Base-by-base conservation (phyloP, 306 rosid genomes). In the Rubus parviflorus region DNA sequence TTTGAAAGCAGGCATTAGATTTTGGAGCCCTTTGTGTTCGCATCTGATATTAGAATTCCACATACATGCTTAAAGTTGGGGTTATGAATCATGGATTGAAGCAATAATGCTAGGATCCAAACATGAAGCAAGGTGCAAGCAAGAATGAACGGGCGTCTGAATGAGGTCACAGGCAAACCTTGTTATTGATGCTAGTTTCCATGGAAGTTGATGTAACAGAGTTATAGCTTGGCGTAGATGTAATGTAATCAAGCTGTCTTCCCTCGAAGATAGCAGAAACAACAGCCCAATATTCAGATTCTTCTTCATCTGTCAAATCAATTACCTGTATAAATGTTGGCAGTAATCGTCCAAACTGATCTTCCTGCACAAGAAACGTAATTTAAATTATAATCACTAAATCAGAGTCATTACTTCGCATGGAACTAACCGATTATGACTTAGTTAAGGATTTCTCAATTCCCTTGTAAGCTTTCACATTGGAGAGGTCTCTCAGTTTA, bases 261-360 rank as follows among this genome's bases (percentile, higher is more conserved):
- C 97, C 98, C 81, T 94, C 98, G 61, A 88, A 89, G 51, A 94
- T 89, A 52, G 97, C 98, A 38, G 97, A 89, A 48, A 92, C 87
- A 63, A 88, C 88, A 60, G 68, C 83, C 97, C 97, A 90, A 64
- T 94, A 94, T 79, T 92, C 95, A 58, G 88, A 88, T 85, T 94
- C 93, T 87, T 94, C 98, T 83, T 82, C 83, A 68, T 92, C 97
- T 17, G 91, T 92, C 79, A 94, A 92, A 80, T 94, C 88, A 90
- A 94, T 89, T 80, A 94, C 86, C 84, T 94, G 97, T 73, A 94
- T 87, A 86, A 94, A 90, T 70, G 97, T 94, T 48, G 97, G 93
- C 60, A 94, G 84, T 72, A 94, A 85, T 74, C 98, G 90, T 58
- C 97, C 98, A 84, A 89, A 94, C 78, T 90, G 98, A 76, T 94